Percentiles rank a stretch among this genome's conserved stretches.
phyloP scores from a whole-genome alignment of 352 stramenopile genomes.

The Globisporangium rhizosaccharum region DNA sequence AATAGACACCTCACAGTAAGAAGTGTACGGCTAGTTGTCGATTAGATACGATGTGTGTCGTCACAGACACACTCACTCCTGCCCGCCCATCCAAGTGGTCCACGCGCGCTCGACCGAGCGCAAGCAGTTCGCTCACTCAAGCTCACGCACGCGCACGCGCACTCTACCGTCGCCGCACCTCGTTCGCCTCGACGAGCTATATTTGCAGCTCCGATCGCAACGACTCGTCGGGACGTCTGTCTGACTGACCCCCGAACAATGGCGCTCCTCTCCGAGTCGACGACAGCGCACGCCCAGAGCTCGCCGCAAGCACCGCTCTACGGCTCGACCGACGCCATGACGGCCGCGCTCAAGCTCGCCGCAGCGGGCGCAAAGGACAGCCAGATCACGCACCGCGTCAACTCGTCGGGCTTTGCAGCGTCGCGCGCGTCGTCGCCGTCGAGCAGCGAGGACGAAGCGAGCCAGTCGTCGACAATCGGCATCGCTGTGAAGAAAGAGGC shows the following conservation, averaged over 20 bases:
- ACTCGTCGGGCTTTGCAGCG: slow-evolving; percentile 18
- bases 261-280: slow-evolving; percentile 11
- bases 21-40: too few species aligned
- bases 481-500: slow-evolving; percentile 13
- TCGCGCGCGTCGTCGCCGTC: slow-evolving; percentile 31
- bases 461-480: slow-evolving; percentile 14
- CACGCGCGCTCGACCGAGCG: background rate
- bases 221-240: background rate
- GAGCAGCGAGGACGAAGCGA: slow-evolving; percentile 32
- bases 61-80: background rate
- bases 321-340: slow-evolving; percentile 2
- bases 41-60: too few species aligned
- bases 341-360: background rate
- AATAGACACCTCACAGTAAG: too few species aligned
- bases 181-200: too few species aligned
- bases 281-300: background rate
- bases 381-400: slow-evolving; percentile 17
- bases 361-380: slow-evolving; percentile 3
- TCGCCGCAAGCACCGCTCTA: slow-evolving; percentile 5
- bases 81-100: background rate
- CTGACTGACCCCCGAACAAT: background rate
- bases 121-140: background rate
- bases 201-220: too few species aligned
- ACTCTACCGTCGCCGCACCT: too few species aligned
- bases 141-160: too few species aligned